These are phyloP conservation scores for Clitopilus passeckerianus DNA, from an alignment of 768 basidiomycete genomes.

Conservation along the genomic window DNA sequence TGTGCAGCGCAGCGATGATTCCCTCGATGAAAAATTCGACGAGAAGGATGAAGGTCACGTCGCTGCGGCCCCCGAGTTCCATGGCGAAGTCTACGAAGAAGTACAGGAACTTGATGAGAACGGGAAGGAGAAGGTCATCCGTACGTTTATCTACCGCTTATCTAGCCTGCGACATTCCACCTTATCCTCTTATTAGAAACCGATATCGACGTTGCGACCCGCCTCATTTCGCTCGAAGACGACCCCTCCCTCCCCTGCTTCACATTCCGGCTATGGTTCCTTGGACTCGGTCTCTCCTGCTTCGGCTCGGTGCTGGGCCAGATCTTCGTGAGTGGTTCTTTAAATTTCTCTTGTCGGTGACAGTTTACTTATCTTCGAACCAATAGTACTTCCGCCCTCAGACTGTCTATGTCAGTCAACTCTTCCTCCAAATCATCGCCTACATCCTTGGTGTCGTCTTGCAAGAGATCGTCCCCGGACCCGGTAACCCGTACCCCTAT, in stretches of 20 bases:
- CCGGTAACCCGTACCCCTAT: conserved; percentile 14
- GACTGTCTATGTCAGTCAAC: conserved; percentile 41
- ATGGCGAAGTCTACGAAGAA: neutral
- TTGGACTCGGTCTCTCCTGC: conserved; percentile 48
- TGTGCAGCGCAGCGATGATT: neutral
- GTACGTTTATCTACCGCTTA: neutral
- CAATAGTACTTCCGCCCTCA: conserved; percentile 15
- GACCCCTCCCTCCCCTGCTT: conserved; percentile 43
- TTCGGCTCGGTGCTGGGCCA: conserved; percentile 50
- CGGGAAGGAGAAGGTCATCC: neutral
- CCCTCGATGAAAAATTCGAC: neutral
- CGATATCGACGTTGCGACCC: conserved; percentile 39
- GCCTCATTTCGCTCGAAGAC: conserved; percentile 48
- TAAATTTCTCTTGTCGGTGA: neutral
- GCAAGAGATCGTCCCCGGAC: conserved; percentile 32
- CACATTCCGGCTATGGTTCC: conserved; percentile 54
- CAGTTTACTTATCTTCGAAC: neutral
- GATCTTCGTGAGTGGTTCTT: conserved; percentile 21
- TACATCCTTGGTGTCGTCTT: conserved; percentile 45
- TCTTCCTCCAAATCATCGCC: conserved; percentile 48
- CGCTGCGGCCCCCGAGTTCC: neutral
- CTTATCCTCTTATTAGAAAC: conserved; percentile 22
- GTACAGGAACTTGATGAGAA: neutral
- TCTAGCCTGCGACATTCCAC: neutral
- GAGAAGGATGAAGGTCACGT: neutral